These are phyloP conservation scores for Neurospora sp. DNA, from an alignment of 495 filamentous ascomycete species.

Conservation along the genomic window DNA sequence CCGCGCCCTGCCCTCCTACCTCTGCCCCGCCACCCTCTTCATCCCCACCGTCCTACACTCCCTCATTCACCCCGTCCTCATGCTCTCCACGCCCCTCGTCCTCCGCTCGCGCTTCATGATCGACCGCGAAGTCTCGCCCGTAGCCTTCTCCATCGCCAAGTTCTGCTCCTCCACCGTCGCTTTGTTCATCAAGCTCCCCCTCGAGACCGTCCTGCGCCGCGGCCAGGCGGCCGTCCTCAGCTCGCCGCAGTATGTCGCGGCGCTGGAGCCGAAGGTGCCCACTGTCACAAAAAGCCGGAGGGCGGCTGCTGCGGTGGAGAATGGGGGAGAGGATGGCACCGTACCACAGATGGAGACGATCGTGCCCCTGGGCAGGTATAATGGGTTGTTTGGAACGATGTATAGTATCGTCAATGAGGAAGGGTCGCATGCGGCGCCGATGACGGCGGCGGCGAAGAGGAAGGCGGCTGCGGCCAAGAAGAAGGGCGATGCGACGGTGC, in stretches of 20 bases:
- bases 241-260: conserved; percentile 29
- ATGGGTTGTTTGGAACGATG: conserved; percentile 77
- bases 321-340: background rate
- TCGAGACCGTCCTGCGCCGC: conserved; percentile 84
- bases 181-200: conserved; percentile 71
- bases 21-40: conserved; percentile 59
- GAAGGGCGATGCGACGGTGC: conserved; percentile 8
- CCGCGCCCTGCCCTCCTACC: conserved; percentile 64
- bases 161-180: conserved; percentile 72
- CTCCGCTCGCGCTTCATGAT: conserved; percentile 68
- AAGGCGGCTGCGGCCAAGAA: background rate
- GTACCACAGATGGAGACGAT: conserved; percentile 49
- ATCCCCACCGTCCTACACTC: conserved; percentile 80
- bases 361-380: conserved; percentile 63
- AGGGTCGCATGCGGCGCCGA: conserved; percentile 40
- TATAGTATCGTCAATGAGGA: conserved; percentile 80
- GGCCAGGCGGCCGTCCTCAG: conserved; percentile 63
- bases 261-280: conserved; percentile 26
- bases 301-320: background rate
- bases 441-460: conserved; percentile 14
- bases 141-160: conserved; percentile 62
- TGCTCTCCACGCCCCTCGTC: conserved; percentile 68
- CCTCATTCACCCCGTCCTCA: conserved; percentile 69
- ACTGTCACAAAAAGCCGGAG: conserved; percentile 17
- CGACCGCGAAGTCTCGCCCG: conserved; percentile 73